phyloP scores from a whole-genome alignment of 169 alveolate genomes.

The Cryptosporidium felis region DNA sequence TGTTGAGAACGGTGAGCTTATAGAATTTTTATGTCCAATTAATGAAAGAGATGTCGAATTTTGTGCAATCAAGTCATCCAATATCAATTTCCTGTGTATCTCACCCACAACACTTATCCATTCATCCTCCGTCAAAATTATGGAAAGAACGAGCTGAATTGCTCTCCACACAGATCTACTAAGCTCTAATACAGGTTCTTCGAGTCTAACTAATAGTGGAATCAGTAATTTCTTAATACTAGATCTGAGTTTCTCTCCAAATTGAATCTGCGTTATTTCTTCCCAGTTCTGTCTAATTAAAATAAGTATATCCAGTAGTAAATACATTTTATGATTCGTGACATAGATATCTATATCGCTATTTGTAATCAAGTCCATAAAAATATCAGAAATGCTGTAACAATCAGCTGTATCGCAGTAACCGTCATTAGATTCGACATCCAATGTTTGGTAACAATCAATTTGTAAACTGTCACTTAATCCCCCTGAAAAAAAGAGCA shows the following conservation, averaged over 20 bases:
- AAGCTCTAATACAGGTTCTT: slow-evolving; percentile 43
- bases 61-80: slow-evolving; percentile 37
- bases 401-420: background rate
- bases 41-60: slow-evolving; percentile 5
- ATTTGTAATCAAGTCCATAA: slow-evolving; percentile 44
- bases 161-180: slow-evolving; percentile 63
- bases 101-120: slow-evolving; percentile 14
- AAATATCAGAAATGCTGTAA: slow-evolving; percentile 14
- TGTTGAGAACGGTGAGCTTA: slow-evolving; percentile 17
- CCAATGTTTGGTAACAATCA: background rate
- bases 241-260: background rate
- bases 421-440: background rate
- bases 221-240: slow-evolving; percentile 14
- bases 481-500: background rate
- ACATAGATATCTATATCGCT: background rate
- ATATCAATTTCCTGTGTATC: slow-evolving; percentile 10
- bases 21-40: background rate
- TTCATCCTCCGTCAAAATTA: slow-evolving; percentile 17
- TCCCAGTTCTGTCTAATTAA: slow-evolving; percentile 29
- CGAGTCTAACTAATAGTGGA: slow-evolving; percentile 45
- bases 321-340: slow-evolving; percentile 15
- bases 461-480: background rate
- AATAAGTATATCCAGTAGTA: slow-evolving; percentile 44
- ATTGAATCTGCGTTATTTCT: background rate
- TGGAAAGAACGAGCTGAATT: slow-evolving; percentile 22